Evolutionary conservation across 73 alveolate genomes (phyloP).

Genomic region (Stentor roeselii): DNA sequence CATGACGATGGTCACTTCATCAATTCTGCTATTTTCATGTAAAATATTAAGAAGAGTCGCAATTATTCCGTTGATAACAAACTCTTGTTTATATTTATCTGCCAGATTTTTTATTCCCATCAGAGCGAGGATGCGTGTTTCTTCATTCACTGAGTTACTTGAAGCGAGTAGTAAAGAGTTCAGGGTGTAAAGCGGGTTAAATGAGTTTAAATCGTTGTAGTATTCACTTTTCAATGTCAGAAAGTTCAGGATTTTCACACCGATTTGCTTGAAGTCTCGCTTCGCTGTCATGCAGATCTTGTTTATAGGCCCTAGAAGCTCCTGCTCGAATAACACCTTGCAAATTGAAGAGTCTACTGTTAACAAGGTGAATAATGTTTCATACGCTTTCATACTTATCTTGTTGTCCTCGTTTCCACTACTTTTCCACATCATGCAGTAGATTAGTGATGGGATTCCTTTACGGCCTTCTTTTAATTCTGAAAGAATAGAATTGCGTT

Average conservation of each 20-base stretch:
- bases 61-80: background rate
- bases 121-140: background rate
- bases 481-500: background rate
- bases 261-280: background rate
- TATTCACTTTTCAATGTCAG: background rate
- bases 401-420: background rate
- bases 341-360: background rate
- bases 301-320: background rate
- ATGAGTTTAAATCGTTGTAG: background rate
- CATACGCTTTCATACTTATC: background rate
- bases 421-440: background rate
- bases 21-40: background rate
- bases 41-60: background rate
- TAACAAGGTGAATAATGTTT: background rate
- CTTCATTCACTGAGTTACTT: background rate
- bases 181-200: constrained; percentile 13
- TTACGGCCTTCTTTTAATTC: background rate
- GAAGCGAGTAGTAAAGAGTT: background rate
- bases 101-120: constrained; percentile 14
- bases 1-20: background rate
- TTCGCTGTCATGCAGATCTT: background rate
- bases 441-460: constrained; percentile 4
- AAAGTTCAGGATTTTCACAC: background rate
- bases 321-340: background rate
- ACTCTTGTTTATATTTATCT: background rate